These are phyloP conservation scores for Chaetomiaceae sp. DNA, from an alignment of 2,329 filamentous ascomycete genomes.

Conservation along the genomic window DNA sequence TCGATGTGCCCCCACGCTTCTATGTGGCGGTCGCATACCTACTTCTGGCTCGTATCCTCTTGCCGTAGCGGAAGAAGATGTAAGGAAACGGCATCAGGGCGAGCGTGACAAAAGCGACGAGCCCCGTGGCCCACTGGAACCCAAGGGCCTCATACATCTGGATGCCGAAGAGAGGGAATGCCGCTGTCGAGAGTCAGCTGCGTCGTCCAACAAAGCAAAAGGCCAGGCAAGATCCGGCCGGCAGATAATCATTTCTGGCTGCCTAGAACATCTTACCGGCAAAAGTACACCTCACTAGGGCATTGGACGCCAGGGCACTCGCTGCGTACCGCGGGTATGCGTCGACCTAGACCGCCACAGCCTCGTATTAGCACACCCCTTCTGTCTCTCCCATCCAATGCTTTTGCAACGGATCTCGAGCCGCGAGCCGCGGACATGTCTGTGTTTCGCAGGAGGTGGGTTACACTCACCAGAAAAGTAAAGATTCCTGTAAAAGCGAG, in stretches of 20 bases:
- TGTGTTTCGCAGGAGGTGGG: slow-evolving; percentile 13
- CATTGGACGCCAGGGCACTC: slow-evolving; percentile 77
- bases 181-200: slow-evolving; percentile 43
- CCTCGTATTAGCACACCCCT: slow-evolving; percentile 25
- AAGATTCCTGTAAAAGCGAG: slow-evolving; percentile 81
- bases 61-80: slow-evolving; percentile 58
- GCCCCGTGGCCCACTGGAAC: slow-evolving; percentile 63
- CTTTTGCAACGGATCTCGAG: slow-evolving; percentile 11
- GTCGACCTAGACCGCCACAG: slow-evolving; percentile 51
- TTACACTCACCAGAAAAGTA: slow-evolving; percentile 69
- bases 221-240: too few relatives aligned
- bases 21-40: slow-evolving; percentile 42
- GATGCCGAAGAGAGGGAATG: slow-evolving; percentile 70
- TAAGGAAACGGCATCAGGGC: slow-evolving; percentile 62
- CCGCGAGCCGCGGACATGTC: slow-evolving; percentile 12
- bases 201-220: not conserved
- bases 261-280: slow-evolving; percentile 48
- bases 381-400: slow-evolving; percentile 28
- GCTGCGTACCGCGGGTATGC: slow-evolving; percentile 73
- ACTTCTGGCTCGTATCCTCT: slow-evolving; percentile 51
- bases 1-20: slow-evolving; percentile 8
- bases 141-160: slow-evolving; percentile 69
- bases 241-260: too few relatives aligned
- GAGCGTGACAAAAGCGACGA: slow-evolving; percentile 58
- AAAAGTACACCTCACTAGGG: slow-evolving; percentile 72